Percentiles rank a stretch among this genome's conserved stretches.
phyloP scores from a whole-genome alignment of 345 rosid species.

The Psidium guajava region DNA sequence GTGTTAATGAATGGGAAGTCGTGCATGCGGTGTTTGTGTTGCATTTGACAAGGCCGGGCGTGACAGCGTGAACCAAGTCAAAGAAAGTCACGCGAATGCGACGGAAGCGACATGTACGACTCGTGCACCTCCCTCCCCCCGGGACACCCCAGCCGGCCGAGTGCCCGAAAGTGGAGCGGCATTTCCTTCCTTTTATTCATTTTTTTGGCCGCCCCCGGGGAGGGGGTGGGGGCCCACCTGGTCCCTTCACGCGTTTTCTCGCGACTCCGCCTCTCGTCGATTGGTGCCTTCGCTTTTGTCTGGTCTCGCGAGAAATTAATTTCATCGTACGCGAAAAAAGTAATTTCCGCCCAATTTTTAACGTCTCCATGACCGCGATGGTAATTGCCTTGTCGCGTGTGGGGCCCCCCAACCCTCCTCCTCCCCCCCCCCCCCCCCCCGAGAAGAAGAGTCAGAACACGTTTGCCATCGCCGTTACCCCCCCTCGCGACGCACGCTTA shows the following conservation, averaged over 20 bases:
- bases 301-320: too few species aligned
- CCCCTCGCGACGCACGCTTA: too few species aligned
- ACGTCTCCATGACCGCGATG: too few species aligned
- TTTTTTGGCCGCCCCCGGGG: not conserved
- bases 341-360: too few species aligned
- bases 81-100: not conserved
- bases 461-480: too few species aligned
- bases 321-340: too few species aligned
- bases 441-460: too few species aligned
- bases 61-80: not conserved
- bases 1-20: not conserved
- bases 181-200: not conserved
- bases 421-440: too few species aligned
- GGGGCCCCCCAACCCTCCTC: too few species aligned
- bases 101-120: not conserved
- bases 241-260: not conserved
- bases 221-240: not conserved
- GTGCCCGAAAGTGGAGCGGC: not conserved
- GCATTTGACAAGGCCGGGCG: not conserved
- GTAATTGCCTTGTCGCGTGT: too few species aligned
- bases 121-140: not conserved
- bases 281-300: too few species aligned
- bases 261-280: not conserved
- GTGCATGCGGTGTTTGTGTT: not conserved
- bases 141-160: not conserved